A percentile compares a stretch with the other conserved stretches of the same genome.
Evolutionary conservation across 306 rosid genomes (phyloP).

Genomic region (Ormosia semicastrata): DNA sequence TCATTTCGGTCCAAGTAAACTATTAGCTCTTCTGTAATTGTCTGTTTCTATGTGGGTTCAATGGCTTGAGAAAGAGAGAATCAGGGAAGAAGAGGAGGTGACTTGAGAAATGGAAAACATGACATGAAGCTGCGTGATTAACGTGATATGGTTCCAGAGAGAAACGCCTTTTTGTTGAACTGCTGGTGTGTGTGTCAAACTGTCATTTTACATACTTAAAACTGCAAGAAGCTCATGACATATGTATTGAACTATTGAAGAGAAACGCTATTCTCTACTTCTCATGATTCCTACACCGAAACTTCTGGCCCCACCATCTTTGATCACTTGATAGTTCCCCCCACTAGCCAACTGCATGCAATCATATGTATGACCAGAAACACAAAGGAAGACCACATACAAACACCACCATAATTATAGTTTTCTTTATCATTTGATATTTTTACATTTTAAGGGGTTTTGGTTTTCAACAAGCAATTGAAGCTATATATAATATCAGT

Average conservation of each 20-base stretch:
- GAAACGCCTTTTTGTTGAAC: not conserved
- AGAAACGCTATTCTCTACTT: conserved; percentile 20
- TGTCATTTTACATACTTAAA: conserved; percentile 49
- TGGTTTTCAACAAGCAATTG: not conserved
- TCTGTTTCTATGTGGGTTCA: not conserved
- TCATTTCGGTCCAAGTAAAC: not conserved
- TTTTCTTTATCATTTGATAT: not conserved
- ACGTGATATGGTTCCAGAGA: conserved; percentile 44
- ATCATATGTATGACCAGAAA: conserved; percentile 17
- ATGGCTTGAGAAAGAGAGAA: conserved; percentile 14
- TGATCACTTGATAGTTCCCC: conserved; percentile 24
- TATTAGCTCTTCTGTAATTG: not conserved
- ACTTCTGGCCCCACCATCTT: conserved; percentile 34
- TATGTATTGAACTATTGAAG: conserved; percentile 1
- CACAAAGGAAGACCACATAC: not conserved
- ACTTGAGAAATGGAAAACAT: conserved; percentile 25
- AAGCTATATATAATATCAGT: not conserved
- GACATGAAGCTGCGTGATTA: conserved; percentile 48
- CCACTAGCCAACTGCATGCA: conserved; percentile 32
- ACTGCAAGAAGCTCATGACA: conserved; percentile 74
- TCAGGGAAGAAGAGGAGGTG: not conserved
- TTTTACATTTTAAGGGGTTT: not conserved
- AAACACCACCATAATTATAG: not conserved
- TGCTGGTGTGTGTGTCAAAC: conserved; percentile 17
- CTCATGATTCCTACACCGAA: conserved; percentile 38